phyloP scores from a whole-genome alignment of 2,329 filamentous ascomycete species.

The Aspergillus niger region DNA sequence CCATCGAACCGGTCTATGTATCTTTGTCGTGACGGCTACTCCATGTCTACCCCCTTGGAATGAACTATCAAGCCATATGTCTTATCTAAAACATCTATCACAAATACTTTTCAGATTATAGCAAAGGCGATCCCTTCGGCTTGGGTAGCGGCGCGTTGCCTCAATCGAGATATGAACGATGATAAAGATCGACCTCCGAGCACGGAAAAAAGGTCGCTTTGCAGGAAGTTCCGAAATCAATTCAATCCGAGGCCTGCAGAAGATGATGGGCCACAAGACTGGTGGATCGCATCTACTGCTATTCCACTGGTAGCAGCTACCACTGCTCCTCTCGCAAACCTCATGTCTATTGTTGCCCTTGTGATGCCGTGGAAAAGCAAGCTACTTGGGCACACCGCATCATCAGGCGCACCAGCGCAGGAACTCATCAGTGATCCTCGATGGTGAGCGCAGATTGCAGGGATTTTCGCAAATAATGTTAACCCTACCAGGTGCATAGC shows the following conservation, averaged over 20 bases:
- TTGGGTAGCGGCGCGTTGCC: not conserved
- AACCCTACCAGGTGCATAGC: conserved; percentile 61
- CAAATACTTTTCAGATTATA: too few species aligned
- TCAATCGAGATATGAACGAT: not conserved
- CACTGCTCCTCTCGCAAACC: conserved; percentile 80
- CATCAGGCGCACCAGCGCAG: conserved; percentile 53
- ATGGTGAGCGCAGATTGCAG: conserved; percentile 57
- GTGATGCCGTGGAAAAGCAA: conserved; percentile 72
- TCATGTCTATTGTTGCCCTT: conserved; percentile 84
- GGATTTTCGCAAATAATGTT: conserved; percentile 1
- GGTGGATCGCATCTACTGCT: conserved; percentile 55
- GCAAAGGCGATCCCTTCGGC: not conserved
- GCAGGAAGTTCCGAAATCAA: conserved; percentile 16
- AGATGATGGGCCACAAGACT: conserved; percentile 48
- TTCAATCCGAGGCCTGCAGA: conserved; percentile 43
- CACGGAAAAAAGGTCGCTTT: not conserved
- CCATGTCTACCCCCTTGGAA: not conserved
- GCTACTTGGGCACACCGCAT: conserved; percentile 46
- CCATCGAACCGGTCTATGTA: not conserved
- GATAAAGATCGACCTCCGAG: not conserved
- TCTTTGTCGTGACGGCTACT: not conserved
- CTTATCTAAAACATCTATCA: not conserved
- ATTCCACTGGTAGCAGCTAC: conserved; percentile 81
- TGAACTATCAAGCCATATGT: not conserved
- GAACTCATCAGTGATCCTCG: conserved; percentile 65